A percentile compares a stretch with the other conserved stretches of the same genome.
Evolutionary conservation across 1,139 yeast genomes (phyloP).

Genomic region (Suhomyces bolitotheri): DNA sequence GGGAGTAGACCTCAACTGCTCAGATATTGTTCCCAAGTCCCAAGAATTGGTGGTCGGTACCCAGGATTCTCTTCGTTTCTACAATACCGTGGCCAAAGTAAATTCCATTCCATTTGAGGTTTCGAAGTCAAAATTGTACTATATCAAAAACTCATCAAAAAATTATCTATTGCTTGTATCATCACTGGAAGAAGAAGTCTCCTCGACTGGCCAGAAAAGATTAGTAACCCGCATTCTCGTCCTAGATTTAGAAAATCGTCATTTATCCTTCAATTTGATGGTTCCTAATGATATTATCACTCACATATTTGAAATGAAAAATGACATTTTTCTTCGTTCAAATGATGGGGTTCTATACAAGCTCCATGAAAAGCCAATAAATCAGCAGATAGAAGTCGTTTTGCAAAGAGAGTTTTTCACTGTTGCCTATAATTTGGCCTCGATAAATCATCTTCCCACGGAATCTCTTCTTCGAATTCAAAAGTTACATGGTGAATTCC

Average conservation of each 20-base stretch:
- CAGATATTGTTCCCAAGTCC: conserved; percentile 41
- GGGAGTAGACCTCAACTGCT: conserved; percentile 77
- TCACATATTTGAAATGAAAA: conserved; percentile 53
- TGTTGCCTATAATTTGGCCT: conserved; percentile 72
- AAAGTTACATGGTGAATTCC: conserved; percentile 67
- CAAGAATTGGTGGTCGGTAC: conserved; percentile 55
- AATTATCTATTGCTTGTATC: conserved; percentile 61
- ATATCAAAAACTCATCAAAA: conserved; percentile 29
- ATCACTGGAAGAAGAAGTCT: conserved; percentile 33
- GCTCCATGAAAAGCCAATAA: conserved; percentile 64
- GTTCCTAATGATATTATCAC: conserved; percentile 63
- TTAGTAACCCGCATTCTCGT: conserved; percentile 54
- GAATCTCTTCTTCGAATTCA: conserved; percentile 53
- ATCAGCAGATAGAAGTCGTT: conserved; percentile 69
- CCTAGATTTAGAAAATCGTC: conserved; percentile 67
- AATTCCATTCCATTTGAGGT: conserved; percentile 60
- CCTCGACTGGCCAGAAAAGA: conserved; percentile 12
- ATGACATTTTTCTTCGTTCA: conserved; percentile 59
- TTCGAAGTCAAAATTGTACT: conserved; percentile 54
- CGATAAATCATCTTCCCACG: conserved; percentile 41
- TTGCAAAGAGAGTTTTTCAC: conserved; percentile 70
- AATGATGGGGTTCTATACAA: conserved; percentile 75
- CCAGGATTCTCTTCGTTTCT: conserved; percentile 52
- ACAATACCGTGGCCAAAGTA: conserved; percentile 55
- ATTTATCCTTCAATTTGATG: conserved; percentile 68